A percentile compares a stretch with the other conserved stretches of the same genome.
phyloP scores from a whole-genome alignment of 257 asterid genomes.

The Anisodus acutangulus region DNA sequence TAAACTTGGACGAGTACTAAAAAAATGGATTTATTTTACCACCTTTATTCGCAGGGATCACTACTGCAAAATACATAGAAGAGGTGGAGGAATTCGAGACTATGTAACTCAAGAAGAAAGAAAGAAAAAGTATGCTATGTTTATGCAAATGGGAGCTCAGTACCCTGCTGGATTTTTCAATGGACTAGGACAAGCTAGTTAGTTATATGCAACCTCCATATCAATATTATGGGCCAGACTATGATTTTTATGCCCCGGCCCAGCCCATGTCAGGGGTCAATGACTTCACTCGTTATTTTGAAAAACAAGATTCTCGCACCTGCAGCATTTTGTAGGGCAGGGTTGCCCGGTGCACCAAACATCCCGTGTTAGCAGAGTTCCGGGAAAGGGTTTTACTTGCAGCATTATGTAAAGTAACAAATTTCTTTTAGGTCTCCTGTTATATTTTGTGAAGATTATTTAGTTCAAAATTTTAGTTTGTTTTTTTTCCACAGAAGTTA shows the following conservation, averaged over 20 bases:
- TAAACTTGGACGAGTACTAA: background rate
- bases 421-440: background rate
- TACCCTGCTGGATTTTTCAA: constrained; percentile 6
- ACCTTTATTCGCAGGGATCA: constrained; percentile 22
- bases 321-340: too few relatives aligned
- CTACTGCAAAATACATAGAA: constrained; percentile 31
- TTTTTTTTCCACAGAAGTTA: background rate
- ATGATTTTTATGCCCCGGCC: background rate
- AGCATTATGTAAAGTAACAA: background rate
- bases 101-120: constrained; percentile 10
- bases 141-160: constrained; percentile 22
- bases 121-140: background rate
- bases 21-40: background rate
- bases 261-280: constrained; percentile 7
- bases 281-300: constrained; percentile 10
- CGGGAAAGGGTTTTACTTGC: background rate
- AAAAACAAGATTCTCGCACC: background rate
- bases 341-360: too few relatives aligned
- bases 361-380: too few relatives aligned
- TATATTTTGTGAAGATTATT: background rate
- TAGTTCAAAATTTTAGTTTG: background rate
- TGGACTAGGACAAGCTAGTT: background rate
- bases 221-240: background rate
- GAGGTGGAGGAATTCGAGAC: constrained; percentile 12
- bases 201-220: background rate